phyloP scores from a whole-genome alignment of 2,329 filamentous ascomycete genomes.

The Microthyrium microscopicum region DNA sequence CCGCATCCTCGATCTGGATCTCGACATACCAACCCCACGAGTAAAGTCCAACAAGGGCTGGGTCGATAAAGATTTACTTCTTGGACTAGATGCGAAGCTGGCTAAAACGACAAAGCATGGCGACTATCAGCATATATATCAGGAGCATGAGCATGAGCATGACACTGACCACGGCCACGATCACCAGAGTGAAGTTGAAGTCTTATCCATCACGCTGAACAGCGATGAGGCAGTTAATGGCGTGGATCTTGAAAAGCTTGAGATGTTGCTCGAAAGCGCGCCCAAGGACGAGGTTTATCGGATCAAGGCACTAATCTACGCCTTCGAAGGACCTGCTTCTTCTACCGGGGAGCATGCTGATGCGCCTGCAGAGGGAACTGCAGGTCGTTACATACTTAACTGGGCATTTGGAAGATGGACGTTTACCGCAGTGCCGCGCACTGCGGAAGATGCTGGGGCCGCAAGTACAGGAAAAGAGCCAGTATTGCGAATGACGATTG shows the following conservation, averaged over 20 bases:
- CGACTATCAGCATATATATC: no score
- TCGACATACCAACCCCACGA: conserved; percentile 56
- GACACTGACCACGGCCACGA: conserved; percentile 27
- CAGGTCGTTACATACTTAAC: conserved; percentile 69
- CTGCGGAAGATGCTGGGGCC: conserved; percentile 13
- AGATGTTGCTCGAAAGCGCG: conserved; percentile 50
- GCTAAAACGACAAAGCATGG: conserved; percentile 31
- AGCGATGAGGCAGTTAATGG: conserved; percentile 30
- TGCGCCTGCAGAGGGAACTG: conserved; percentile 21
- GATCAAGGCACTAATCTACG: conserved; percentile 59
- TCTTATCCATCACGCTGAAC: conserved; percentile 62
- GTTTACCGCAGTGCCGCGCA: conserved; percentile 45
- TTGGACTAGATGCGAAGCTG: conserved; percentile 75
- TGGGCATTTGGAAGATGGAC: conserved; percentile 97
- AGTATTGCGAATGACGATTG: conserved; percentile 55
- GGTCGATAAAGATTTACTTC: conserved; percentile 62
- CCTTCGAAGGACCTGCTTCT: conserved; percentile 28
- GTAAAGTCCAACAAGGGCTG: conserved; percentile 71
- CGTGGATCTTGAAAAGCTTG: conserved; percentile 42
- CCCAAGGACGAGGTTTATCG: conserved; percentile 91
- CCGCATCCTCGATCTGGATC: conserved; percentile 61
- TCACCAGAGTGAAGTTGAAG: conserved; percentile 78
- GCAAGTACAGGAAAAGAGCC: conserved; percentile 34
- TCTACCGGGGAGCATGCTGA: conserved; percentile 24
- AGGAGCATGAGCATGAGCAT: conserved; percentile 26